Evolutionary conservation across 768 basidiomycete genomes (phyloP).

Genomic region (Daedaleopsis sinensis): DNA sequence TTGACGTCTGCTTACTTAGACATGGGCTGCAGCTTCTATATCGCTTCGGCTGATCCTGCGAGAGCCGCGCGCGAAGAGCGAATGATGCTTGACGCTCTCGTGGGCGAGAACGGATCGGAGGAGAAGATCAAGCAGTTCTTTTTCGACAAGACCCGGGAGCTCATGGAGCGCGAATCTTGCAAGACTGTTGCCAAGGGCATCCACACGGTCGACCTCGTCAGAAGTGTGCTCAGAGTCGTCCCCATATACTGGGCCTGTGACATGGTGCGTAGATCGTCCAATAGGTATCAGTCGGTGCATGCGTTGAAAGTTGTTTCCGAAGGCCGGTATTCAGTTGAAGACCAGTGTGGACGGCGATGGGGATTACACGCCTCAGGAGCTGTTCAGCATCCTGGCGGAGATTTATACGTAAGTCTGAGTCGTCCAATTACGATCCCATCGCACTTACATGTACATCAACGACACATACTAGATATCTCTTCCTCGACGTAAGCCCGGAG

Average conservation of each 20-base stretch:
- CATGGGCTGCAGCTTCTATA: slow-evolving; percentile 64
- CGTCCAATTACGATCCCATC: not conserved
- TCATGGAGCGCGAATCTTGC: slow-evolving; percentile 58
- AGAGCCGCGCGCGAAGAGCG: slow-evolving; percentile 47
- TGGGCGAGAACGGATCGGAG: slow-evolving; percentile 47
- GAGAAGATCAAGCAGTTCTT: slow-evolving; percentile 63
- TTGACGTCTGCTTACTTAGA: not conserved
- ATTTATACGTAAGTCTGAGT: slow-evolving; percentile 64
- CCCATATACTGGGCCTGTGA: slow-evolving; percentile 74
- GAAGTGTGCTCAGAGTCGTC: slow-evolving; percentile 64
- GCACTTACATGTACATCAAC: not conserved
- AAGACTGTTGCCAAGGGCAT: slow-evolving; percentile 56
- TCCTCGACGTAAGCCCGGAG: slow-evolving; percentile 68
- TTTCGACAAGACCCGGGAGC: slow-evolving; percentile 61
- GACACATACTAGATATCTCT: slow-evolving; percentile 59
- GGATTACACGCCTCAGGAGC: slow-evolving; percentile 60
- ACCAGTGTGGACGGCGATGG: slow-evolving; percentile 54
- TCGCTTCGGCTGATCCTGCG: slow-evolving; percentile 45
- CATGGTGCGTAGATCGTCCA: slow-evolving; percentile 49
- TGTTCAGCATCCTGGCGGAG: slow-evolving; percentile 66
- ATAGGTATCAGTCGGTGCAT: slow-evolving; percentile 1
- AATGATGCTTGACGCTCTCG: slow-evolving; percentile 51
- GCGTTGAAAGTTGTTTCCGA: not conserved
- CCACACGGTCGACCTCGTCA: slow-evolving; percentile 64
- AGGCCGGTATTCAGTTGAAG: slow-evolving; percentile 79